Base-by-base conservation (phyloP, 2,329 filamentous ascomycete genomes). In the Fusarium lateritium region DNA sequence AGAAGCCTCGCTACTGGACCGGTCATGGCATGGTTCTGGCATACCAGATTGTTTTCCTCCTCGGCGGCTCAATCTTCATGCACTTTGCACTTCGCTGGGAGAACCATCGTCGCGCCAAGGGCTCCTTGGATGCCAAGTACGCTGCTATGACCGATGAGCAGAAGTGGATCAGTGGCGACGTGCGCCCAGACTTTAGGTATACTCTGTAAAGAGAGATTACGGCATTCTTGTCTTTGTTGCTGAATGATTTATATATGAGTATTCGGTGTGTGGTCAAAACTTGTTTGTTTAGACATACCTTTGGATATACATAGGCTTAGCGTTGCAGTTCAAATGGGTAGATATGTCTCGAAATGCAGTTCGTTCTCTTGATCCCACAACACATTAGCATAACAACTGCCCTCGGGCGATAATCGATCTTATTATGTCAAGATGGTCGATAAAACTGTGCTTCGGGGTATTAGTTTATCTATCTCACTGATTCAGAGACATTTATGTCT, bases 1-100 rank as follows among this genome's bases (percentile, higher is more conserved):
- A 80, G 47, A 61, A 63, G 2, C 77, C 78, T 2, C 69, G 76
- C 3, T 80, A 74, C 69, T 72, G 72, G 52, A 76, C 70, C 3
- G 91, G 91, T 0, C 91, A 94, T 69, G 85, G 84, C 2, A 83
- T 87, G 0, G 86, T 93, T 0, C 75, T 93, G 38, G 89, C 80
- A 1, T 93, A 92, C 76, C 81, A 92, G 72, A 79, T 86, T 1
- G 47, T 91, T 3, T 92, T 89, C 71, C 77, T 92, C 17, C 79
- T 92, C 1, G 86, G 87, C 0, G 91, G 91, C 0, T 91, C 88
- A 21, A 70, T 91, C 2, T 73, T 88, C n/a, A 87, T 91, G 76
- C 84, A 90, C 65, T 47, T 88, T 2, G 69, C 89, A 24, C 80
- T 93, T 19, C 79, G 81, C 13, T 76, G 79, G 17, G 89, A 92